Percentiles rank a stretch among this genome's conserved stretches.
Conservation (phyloP, 768 basidiomycete genomes). For the Leccinum pellstonianum region DNA sequence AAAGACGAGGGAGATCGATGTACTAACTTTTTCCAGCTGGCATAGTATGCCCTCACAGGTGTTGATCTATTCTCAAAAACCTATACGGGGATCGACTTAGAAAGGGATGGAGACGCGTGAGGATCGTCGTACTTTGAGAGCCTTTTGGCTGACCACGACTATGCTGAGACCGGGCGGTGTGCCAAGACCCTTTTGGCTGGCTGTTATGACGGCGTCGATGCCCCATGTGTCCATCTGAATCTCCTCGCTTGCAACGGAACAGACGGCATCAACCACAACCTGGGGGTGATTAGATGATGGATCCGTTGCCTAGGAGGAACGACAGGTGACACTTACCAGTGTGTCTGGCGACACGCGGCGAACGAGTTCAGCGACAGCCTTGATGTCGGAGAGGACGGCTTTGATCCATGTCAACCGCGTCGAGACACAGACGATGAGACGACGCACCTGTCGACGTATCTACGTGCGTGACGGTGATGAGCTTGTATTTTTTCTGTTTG, state of each 20-base stretch:
- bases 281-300: slow-evolving; percentile 26
- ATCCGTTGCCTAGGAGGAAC: neutral
- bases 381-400: slow-evolving; percentile 85
- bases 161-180: slow-evolving; percentile 92
- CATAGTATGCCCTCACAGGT: slow-evolving; percentile 79
- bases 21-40: slow-evolving; percentile 78
- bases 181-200: slow-evolving; percentile 90
- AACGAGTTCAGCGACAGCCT: slow-evolving; percentile 71
- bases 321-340: slow-evolving; percentile 46
- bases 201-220: slow-evolving; percentile 83
- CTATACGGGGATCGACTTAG: neutral
- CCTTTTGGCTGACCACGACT: slow-evolving; percentile 74
- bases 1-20: neutral
- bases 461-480: slow-evolving; percentile 93
- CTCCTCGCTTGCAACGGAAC: slow-evolving; percentile 94
- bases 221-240: slow-evolving; percentile 93
- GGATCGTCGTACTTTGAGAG: slow-evolving; percentile 52
- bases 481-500: slow-evolving; percentile 77
- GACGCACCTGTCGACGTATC: slow-evolving; percentile 77
- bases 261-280: slow-evolving; percentile 91
- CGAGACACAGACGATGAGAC: neutral
- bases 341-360: slow-evolving; percentile 80
- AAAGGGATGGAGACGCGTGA: neutral
- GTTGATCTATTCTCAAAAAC: slow-evolving; percentile 30
- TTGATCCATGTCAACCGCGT: slow-evolving; percentile 7